Evolutionary conservation across 2,329 filamentous ascomycete species (phyloP), one percentile per base, ranked within the genome.

Genomic region (Lachnellula occidentalis): DNA sequence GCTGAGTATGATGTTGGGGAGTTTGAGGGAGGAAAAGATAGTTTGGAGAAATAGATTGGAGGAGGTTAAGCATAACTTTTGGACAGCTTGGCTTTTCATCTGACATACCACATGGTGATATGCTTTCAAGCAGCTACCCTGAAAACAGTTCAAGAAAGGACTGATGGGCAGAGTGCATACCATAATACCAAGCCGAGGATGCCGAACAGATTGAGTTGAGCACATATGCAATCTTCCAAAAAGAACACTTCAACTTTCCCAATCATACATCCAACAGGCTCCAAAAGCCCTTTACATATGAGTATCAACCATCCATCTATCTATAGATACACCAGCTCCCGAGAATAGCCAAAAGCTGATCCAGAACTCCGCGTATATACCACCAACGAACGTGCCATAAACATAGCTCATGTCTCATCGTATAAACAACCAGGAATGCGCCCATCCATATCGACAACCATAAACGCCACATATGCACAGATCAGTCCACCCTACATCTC

Each of bases 1-100:
- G 84, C 88, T 36, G 94, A 99, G 76, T 99, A 99, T 71, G 91
- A 97, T 71, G 68, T 94, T 47, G 78, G 77, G 15, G 82, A 85
- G 61, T 90, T 82, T 71, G 88, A 95, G 60, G 88, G 82, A 3
- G 91, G 90, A 0, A 77, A 63, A 34, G 66, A 64, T 21, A 64
- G 48, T 45, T 59, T 67, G 45, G 34, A 45, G 36, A 19, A 45
- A 34, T 46, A 36, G 34, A 47, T 36, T 42, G 53, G 42, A 39
- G 15, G 21, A 8, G 19, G 6, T 34, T 17, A 54, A 34, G 39
- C n/a, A 31, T 31, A 31, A 9, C 8, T 3, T 31, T 11, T 31
- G 4, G 8, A 31, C 27, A 9, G 8, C 9, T 31, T 31, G 9
- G 9, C 27, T 31, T 31, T 31, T 31, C 27, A 31, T 31, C 27